These are phyloP conservation scores for Solidago caesia DNA, from an alignment of 129 eudicot species.

Conservation along the genomic window DNA sequence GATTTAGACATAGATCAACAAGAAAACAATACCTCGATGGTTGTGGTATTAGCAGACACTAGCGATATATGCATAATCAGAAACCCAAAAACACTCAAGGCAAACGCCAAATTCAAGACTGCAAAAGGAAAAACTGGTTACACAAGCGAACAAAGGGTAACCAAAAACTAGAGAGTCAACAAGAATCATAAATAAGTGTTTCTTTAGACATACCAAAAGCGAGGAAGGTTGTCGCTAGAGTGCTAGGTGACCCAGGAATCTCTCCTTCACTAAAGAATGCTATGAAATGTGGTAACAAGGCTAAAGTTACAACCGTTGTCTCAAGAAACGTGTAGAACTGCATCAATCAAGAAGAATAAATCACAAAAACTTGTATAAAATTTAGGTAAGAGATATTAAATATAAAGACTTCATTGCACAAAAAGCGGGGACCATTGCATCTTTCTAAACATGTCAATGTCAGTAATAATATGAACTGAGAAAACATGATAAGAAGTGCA, in stretches of 20 bases:
- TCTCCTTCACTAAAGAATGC: constrained; percentile 93
- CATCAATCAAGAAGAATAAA: constrained; percentile 31
- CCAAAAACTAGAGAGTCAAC: not conserved
- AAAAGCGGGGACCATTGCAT: not conserved
- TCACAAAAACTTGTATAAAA: constrained; percentile 1
- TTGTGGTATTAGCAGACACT: constrained; percentile 92
- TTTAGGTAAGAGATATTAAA: not conserved
- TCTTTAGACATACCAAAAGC: constrained; percentile 70
- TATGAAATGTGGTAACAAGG: constrained; percentile 79
- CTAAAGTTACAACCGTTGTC: constrained; percentile 78
- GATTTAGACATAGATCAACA: not conserved
- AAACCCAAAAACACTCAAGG: constrained; percentile 92
- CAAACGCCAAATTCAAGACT: constrained; percentile 92
- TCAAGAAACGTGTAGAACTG: constrained; percentile 98
- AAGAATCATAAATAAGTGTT: not conserved
- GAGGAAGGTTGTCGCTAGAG: constrained; percentile 94
- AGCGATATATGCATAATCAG: constrained; percentile 90
- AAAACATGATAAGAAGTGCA: not conserved
- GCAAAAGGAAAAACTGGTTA: constrained; percentile 27
- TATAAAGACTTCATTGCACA: not conserved
- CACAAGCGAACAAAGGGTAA: constrained; percentile 7
- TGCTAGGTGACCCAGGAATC: constrained; percentile 92
- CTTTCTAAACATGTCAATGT: not conserved
- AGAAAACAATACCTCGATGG: constrained; percentile 79
- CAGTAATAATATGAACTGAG: not conserved